A percentile compares a stretch with the other conserved stretches of the same genome.
Conservation (phyloP, 306 rosid genomes). For the Vigna hirtella region DNA sequence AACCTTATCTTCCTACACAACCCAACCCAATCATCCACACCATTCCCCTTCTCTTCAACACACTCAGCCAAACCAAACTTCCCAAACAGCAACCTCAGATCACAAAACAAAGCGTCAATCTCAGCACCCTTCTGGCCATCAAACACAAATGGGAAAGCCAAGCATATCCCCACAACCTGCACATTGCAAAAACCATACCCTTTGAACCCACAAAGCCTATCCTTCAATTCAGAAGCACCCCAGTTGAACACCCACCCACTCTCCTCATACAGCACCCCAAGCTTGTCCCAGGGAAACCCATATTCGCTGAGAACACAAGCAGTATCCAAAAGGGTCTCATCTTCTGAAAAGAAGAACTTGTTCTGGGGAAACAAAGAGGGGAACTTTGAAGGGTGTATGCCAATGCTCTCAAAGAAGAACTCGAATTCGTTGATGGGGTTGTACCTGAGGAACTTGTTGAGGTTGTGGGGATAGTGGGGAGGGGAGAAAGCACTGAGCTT, state of each 20-base stretch:
- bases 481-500: conserved; percentile 50
- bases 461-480: conserved; percentile 46
- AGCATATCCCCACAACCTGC: conserved; percentile 65
- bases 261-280: conserved; percentile 67
- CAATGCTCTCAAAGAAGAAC: conserved; percentile 87
- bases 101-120: conserved; percentile 54
- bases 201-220: conserved; percentile 55
- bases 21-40: conserved; percentile 63
- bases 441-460: conserved; percentile 71
- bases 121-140: conserved; percentile 38
- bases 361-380: conserved; percentile 52
- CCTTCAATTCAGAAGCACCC: conserved; percentile 49
- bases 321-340: conserved; percentile 55
- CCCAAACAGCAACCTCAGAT: conserved; percentile 55
- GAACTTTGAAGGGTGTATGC: conserved; percentile 54
- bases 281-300: conserved; percentile 85
- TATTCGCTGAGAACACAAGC: conserved; percentile 67
- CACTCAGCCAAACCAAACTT: conserved; percentile 59
- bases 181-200: conserved; percentile 60
- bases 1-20: conserved; percentile 66
- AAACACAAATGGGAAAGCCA: conserved; percentile 74
- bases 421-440: conserved; percentile 87
- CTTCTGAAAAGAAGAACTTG: conserved; percentile 79
- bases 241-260: conserved; percentile 53
- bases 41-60: conserved; percentile 56